These are phyloP conservation scores for Colletotrichum musicola DNA, from an alignment of 2,329 filamentous ascomycete species.

Conservation along the genomic window DNA sequence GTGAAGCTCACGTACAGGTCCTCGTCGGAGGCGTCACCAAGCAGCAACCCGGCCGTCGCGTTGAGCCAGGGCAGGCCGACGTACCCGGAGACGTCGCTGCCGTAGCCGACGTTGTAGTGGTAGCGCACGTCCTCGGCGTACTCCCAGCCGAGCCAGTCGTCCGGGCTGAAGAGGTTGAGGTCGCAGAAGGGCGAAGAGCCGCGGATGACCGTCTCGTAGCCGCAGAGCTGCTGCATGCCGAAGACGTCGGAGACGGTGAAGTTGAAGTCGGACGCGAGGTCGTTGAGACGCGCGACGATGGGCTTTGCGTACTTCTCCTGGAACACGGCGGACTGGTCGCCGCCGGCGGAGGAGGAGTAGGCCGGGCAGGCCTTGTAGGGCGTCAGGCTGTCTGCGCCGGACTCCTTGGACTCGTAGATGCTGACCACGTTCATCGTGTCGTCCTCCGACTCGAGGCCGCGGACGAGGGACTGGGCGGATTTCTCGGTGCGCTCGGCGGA, in stretches of 20 bases:
- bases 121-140: slow-evolving; percentile 75
- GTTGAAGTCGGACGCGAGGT: slow-evolving; percentile 68
- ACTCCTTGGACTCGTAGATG: slow-evolving; percentile 67
- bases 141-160: slow-evolving; percentile 76
- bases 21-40: slow-evolving; percentile 56
- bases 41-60: slow-evolving; percentile 65
- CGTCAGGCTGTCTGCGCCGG: slow-evolving; percentile 71
- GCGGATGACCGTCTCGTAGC: slow-evolving; percentile 74
- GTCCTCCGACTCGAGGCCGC: slow-evolving; percentile 66
- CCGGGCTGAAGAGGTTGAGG: slow-evolving; percentile 67
- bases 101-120: slow-evolving; percentile 76
- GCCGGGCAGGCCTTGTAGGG: slow-evolving; percentile 75
- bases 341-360: slow-evolving; percentile 70
- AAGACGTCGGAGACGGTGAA: slow-evolving; percentile 73
- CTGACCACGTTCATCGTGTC: slow-evolving; percentile 66
- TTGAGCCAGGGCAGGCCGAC: slow-evolving; percentile 77
- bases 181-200: slow-evolving; percentile 73
- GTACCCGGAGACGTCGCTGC: slow-evolving; percentile 66
- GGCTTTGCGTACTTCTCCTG: slow-evolving; percentile 69
- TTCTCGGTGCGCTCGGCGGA: slow-evolving; percentile 72
- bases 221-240: slow-evolving; percentile 75
- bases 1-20: slow-evolving; percentile 78
- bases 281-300: slow-evolving; percentile 68
- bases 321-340: slow-evolving; percentile 64
- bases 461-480: slow-evolving; percentile 69